These are phyloP conservation scores for Solanum hybrid DNA, from an alignment of 305 asterid genomes.

Conservation along the genomic window DNA sequence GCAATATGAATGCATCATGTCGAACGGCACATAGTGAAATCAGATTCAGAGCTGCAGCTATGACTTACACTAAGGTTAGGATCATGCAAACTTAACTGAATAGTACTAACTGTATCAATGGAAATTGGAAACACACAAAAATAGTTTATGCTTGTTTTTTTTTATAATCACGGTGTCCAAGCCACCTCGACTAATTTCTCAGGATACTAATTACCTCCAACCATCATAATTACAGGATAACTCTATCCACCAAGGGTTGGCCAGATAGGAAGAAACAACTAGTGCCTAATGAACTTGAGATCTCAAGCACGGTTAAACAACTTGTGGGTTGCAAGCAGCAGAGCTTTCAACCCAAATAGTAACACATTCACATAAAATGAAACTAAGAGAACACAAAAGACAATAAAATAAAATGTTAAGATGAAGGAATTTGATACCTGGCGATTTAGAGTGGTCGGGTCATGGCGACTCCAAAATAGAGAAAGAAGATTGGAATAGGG, in stretches of 20 bases:
- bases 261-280: background rate
- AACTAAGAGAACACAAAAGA: background rate
- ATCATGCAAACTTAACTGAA: background rate
- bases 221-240: background rate
- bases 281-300: too few relatives aligned
- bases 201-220: background rate
- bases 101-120: too few relatives aligned
- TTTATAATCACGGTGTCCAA: background rate
- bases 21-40: background rate
- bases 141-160: background rate
- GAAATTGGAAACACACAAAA: background rate
- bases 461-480: constrained; percentile 68
- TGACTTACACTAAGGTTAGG: background rate
- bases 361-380: background rate
- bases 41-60: background rate
- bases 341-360: background rate
- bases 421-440: constrained; percentile 30
- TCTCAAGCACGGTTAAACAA: too few relatives aligned
- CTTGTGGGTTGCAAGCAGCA: too few relatives aligned
- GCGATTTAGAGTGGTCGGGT: constrained; percentile 72
- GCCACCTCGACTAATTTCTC: background rate
- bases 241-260: background rate
- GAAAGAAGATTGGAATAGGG: constrained; percentile 45
- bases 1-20: background rate
- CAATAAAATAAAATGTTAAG: background rate